Conservation (phyloP, 2,329 filamentous ascomycete species). For the Fusarium denticulatum region DNA sequence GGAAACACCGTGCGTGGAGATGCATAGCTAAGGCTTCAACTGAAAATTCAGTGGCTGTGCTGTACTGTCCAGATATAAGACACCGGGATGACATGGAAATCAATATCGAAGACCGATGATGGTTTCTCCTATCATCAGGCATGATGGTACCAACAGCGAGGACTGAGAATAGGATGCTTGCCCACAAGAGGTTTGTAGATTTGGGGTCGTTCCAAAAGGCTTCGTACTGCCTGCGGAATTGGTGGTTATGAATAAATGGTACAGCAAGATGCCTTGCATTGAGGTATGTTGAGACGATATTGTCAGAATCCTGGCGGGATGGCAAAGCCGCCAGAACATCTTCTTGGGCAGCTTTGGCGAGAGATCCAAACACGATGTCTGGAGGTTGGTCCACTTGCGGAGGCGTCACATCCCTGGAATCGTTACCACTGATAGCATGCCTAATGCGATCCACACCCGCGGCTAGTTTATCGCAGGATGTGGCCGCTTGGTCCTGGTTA, state of each 20-base stretch:
- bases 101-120: neutral
- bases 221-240: conserved; percentile 28
- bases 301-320: conserved; percentile 3
- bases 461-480: neutral
- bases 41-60: neutral
- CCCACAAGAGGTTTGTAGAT: neutral
- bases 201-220: conserved; percentile 8
- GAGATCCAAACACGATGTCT: neutral
- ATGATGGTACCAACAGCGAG: conserved; percentile 2
- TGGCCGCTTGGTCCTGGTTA: neutral
- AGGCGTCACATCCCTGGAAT: rapidly evolving
- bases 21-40: conserved; percentile 22
- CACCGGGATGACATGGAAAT: conserved; percentile 7
- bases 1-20: neutral
- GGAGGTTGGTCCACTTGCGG: neutral
- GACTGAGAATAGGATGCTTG: conserved; percentile 26
- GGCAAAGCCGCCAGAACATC: conserved; percentile 9
- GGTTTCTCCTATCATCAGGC: rapidly evolving
- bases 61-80: conserved; percentile 10
- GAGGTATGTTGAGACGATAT: conserved; percentile 12
- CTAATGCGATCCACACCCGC: neutral
- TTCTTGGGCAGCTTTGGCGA: neutral
- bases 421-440: neutral
- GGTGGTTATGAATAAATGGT: conserved; percentile 17
- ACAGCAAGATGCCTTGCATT: neutral